Evolutionary conservation across 495 filamentous ascomycete species (phyloP).

Genomic region (Chaetomium cochliodes): DNA sequence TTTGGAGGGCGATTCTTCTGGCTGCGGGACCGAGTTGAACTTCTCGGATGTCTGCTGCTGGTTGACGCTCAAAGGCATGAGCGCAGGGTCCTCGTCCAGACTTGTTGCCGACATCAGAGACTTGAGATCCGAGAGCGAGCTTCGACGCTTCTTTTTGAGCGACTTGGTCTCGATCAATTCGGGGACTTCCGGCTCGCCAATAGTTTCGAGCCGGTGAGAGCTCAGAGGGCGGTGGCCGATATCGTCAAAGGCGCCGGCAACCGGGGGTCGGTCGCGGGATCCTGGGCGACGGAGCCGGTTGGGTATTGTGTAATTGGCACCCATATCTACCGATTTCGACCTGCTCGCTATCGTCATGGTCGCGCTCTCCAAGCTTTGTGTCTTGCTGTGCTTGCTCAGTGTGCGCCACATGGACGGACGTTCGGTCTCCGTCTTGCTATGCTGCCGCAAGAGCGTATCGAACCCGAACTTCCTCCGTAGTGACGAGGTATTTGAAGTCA

Average conservation of each 20-base stretch:
- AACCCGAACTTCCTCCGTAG: conserved; percentile 80
- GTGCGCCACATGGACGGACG: conserved; percentile 80
- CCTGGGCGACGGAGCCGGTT: conserved; percentile 56
- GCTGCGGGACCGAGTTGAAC: conserved; percentile 45
- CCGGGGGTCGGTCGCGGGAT: conserved; percentile 64
- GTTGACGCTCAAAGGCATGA: conserved; percentile 50
- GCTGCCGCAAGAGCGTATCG: conserved; percentile 69
- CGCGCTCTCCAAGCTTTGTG: conserved; percentile 51
- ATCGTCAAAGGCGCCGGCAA: conserved; percentile 63
- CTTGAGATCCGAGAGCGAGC: conserved; percentile 87
- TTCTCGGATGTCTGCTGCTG: conserved; percentile 62
- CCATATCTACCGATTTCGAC: conserved; percentile 80
- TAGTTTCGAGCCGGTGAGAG: conserved; percentile 49
- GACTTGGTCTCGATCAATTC: conserved; percentile 43
- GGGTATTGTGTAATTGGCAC: conserved; percentile 48
- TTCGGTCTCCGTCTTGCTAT: conserved; percentile 69
- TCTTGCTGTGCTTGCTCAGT: conserved; percentile 76
- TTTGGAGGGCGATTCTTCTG: conserved; percentile 43
- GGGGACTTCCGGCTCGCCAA: conserved; percentile 48
- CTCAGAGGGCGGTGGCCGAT: conserved; percentile 45
- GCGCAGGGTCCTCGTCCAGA: conserved; percentile 39
- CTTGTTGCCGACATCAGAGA: conserved; percentile 52
- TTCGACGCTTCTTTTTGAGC: conserved; percentile 76
- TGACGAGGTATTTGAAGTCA: conserved; percentile 72
- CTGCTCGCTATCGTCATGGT: conserved; percentile 65